Base-by-base conservation (phyloP, 139 green algal species). In the Chlorella vulgaris region DNA sequence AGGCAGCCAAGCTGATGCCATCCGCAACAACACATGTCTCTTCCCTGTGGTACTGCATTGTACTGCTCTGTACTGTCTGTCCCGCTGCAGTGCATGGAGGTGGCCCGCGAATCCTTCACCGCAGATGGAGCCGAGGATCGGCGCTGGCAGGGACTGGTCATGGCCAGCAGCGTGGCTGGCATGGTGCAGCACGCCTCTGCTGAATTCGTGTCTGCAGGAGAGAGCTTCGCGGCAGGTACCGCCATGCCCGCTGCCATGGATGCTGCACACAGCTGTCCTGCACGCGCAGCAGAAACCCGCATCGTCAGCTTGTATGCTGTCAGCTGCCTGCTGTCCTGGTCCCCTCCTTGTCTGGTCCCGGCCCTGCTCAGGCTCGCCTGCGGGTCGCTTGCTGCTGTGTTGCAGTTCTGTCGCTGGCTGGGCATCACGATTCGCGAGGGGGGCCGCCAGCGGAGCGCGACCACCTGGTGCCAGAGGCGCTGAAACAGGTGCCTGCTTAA, bases 401-500 rank as follows among this genome's bases (percentile, higher is more conserved):
- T 65, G 55, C 74, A 42, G 81, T 88, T 62, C 55, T 85, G 71
- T 39, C 43, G 43, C 51, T 88, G 68, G 40, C 67, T 63, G 74
- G 86, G 18, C 82, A 87, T 55, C 63, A 65, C 13, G 79, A 86
- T 60, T 42, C n/a, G 73, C 40, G 58, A 18, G 53, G 29, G 7
- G 74, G 62, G 31, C 42, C 63, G 35, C 38, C 42, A 2, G 18
- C 21, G 1, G 39, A 69, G 24, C 58, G 81, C 43, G 82, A 87
- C 76, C 63, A 76, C n/a, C 26, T 83, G n/a, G 74, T 87, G 22
- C 33, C 84, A 2, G 65, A 82, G 33, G 84, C 83, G 3, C 40
- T 82, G 22, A 83, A 89, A 50, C 86, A 89, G 74, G 74, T 21
- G 29, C n/a, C n/a, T n/a, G n/a, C n/a, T n/a, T n/a, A n/a, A n/a